Evolutionary conservation across 73 alveolate genomes (phyloP).

Genomic region (Blepharisma stoltei): DNA sequence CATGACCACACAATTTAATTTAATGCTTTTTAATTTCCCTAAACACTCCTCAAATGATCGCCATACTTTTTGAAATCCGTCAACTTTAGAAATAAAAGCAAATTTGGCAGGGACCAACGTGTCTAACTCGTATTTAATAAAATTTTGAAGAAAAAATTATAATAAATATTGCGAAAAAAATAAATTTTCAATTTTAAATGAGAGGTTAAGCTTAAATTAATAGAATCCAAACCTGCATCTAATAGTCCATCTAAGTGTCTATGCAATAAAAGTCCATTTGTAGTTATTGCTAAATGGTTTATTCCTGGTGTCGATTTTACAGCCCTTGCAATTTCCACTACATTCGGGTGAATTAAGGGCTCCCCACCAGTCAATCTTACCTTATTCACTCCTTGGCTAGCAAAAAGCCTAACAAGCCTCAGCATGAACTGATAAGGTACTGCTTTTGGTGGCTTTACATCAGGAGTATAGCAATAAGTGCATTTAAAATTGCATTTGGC

Average conservation of each 20-base stretch:
- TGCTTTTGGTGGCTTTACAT: neutral
- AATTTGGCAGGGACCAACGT: constrained; percentile 24
- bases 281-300: constrained; percentile 48
- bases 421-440: neutral
- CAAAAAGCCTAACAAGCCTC: neutral
- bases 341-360: constrained; percentile 49
- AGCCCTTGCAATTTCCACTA: constrained; percentile 31
- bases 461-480: constrained; percentile 1
- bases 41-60: neutral
- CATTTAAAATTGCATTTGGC: constrained; percentile 52
- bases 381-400: constrained; percentile 30
- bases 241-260: constrained; percentile 36
- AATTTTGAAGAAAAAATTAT: too few species aligned
- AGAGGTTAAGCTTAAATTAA: constrained; percentile 45
- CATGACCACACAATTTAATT: constrained; percentile 57
- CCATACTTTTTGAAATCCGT: constrained; percentile 19
- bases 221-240: constrained; percentile 45
- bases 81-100: constrained; percentile 24
- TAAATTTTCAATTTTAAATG: too few species aligned
- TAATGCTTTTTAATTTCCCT: constrained; percentile 31
- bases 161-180: too few species aligned
- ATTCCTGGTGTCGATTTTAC: constrained; percentile 23
- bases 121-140: too few species aligned
- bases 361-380: constrained; percentile 64
- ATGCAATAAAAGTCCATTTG: constrained; percentile 44